Percentiles rank a stretch among this genome's conserved stretches.
These are phyloP conservation scores for Tetrahymena malaccensis DNA, from an alignment of 73 alveolate genomes.

Conservation along the genomic window DNA sequence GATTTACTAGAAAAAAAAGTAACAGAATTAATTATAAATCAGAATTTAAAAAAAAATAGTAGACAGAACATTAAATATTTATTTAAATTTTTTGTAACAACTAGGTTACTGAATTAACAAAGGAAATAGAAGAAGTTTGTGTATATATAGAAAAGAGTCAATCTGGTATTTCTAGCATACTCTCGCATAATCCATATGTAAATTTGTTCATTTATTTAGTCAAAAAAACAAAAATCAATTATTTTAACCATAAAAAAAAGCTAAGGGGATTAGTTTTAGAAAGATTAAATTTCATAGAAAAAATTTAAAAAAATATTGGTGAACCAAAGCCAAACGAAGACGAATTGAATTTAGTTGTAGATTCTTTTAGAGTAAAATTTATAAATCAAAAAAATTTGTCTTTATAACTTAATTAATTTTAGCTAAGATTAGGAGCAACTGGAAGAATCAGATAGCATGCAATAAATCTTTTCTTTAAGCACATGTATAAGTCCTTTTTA, in stretches of 20 bases:
- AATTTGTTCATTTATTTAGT: not conserved
- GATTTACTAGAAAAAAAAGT: conserved; percentile 45
- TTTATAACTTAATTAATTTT: not conserved
- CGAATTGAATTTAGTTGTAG: not conserved
- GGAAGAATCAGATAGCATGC: conserved; percentile 23
- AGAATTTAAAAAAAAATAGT: not conserved
- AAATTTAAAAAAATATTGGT: not conserved
- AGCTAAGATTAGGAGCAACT: not conserved
- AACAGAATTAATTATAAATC: not conserved
- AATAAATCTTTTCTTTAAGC: conserved; percentile 14
- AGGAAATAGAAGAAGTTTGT: conserved; percentile 23
- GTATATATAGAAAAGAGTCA: conserved; percentile 14
- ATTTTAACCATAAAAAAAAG: not conserved
- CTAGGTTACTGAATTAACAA: conserved; percentile 24
- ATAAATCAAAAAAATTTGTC: not conserved
- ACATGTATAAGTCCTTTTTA: conserved; percentile 6
- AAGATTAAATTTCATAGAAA: not conserved
- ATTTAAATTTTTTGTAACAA: not conserved
- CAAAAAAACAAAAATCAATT: not conserved
- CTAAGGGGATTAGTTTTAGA: not conserved
- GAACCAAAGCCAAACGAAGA: not conserved
- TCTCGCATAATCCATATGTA: not conserved
- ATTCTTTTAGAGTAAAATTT: not conserved
- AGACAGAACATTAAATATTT: not conserved
- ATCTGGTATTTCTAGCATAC: not conserved